These are phyloP conservation scores for Podospora conica DNA, from an alignment of 495 filamentous ascomycete species.

Conservation along the genomic window DNA sequence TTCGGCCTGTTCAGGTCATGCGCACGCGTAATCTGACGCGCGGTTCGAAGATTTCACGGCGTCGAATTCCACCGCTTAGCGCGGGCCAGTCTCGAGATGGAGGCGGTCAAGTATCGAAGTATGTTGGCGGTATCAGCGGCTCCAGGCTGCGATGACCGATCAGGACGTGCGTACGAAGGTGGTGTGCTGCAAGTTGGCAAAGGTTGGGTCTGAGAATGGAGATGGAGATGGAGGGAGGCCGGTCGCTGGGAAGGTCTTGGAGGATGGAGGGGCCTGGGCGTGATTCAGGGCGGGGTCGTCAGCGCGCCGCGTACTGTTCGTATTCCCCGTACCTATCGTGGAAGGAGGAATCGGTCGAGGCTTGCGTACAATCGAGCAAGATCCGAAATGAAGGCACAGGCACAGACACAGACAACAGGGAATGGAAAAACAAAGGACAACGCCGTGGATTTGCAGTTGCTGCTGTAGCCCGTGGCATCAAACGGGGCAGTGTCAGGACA, in stretches of 20 bases:
- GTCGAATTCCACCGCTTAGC: slow-evolving; percentile 1
- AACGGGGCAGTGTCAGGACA: neutral
- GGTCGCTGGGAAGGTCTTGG: too few relatives aligned
- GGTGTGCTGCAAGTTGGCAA: neutral
- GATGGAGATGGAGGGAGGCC: neutral
- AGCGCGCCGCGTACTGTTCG: neutral
- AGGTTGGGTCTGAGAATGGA: neutral
- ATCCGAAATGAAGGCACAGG: neutral
- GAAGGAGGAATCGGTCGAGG: neutral
- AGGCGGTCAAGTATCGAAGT: neutral
- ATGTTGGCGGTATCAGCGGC: neutral
- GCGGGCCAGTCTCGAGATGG: neutral
- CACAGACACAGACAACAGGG: neutral
- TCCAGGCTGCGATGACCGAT: neutral
- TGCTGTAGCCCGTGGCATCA: too few relatives aligned
- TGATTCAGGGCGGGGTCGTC: neutral
- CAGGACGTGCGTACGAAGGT: neutral
- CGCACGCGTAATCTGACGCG: neutral
- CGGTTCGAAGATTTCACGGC: neutral
- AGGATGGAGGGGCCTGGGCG: neutral
- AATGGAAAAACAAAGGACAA: neutral
- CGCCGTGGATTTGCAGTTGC: neutral
- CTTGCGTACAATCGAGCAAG: neutral
- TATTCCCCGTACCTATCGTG: neutral
- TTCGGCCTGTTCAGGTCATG: neutral